These are phyloP conservation scores for Nothopassalora personata DNA, from an alignment of 2,329 filamentous ascomycete genomes.

Conservation along the genomic window DNA sequence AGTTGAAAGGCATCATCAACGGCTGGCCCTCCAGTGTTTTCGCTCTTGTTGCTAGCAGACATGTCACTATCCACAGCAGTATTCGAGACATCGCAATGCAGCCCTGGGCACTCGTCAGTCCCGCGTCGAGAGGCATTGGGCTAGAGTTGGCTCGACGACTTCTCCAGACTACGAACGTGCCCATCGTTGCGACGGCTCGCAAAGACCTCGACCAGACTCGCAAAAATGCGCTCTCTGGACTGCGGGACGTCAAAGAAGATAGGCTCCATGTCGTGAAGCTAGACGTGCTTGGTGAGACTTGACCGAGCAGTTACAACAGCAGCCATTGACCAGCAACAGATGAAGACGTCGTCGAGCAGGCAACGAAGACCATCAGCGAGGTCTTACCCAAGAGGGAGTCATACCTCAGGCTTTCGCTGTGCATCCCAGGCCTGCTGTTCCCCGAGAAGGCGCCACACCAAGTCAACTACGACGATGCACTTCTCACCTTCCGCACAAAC, in stretches of 20 bases:
- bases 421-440: slow-evolving; percentile 65
- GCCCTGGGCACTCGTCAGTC: slow-evolving; percentile 50
- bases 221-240: slow-evolving; percentile 46
- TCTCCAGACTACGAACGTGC: slow-evolving; percentile 52
- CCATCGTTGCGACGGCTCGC: slow-evolving; percentile 57
- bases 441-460: slow-evolving; percentile 67
- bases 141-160: slow-evolving; percentile 56
- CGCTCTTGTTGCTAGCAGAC: not conserved
- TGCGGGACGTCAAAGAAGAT: slow-evolving; percentile 42
- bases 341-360: slow-evolving; percentile 55
- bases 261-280: slow-evolving; percentile 50
- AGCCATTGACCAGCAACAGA: slow-evolving; percentile 37
- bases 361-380: slow-evolving; percentile 44
- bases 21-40: not conserved
- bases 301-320: not conserved
- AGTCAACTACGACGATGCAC: slow-evolving; percentile 55
- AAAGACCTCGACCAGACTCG: slow-evolving; percentile 48
- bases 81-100: slow-evolving; percentile 32
- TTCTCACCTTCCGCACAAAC: slow-evolving; percentile 70
- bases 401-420: slow-evolving; percentile 64
- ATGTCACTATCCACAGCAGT: not conserved
- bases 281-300: slow-evolving; percentile 52
- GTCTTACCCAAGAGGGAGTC: slow-evolving; percentile 36
- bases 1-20: not conserved
- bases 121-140: slow-evolving; percentile 60